Evolutionary conservation across 768 basidiomycete species (phyloP), one percentile per base, ranked within the genome.

Genomic region (Amanita pseudoporphyria): DNA sequence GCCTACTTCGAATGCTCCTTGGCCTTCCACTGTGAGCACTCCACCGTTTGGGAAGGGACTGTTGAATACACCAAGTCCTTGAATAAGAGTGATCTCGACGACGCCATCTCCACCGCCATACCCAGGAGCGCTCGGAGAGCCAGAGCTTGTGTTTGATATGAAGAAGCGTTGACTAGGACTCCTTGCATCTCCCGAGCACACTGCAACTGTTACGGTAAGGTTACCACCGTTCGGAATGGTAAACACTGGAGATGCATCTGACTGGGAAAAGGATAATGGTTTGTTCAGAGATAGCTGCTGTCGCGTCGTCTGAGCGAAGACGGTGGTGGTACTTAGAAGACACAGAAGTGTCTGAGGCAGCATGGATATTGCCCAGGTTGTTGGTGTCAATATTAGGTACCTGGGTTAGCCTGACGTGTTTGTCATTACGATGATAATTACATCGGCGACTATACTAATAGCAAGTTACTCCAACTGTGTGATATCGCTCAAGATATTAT

Each of bases 1-100:
- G 3, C 73, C 78, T 10, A 87, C 55, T 57, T 88, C 76, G 51
- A 84, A 81, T 0, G 75, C 64, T 22, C 71, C 63, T 39, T 70
- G 61, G 0, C 58, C 59, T 13, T 73, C 69, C 6, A 84, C 70
- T 0, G 73, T 68, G 21, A 88, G 58, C 18, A 74, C 63, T 1
- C 78, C 84, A 1, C 81, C 82, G 3, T 62, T 56, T 0, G 59
- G 52, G 37, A 77, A 69, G 13, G 55, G 21, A 0, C 79, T 78
- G 0, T 67, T 71, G 72, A 79, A 82, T 26, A 53, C 64, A 3
- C 81, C 84, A 14, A 63, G 61, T 1, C 83, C 84, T 38, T 71
- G 57, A 7, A 61, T 49, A 30, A 82, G 47, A 0, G 43, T 47
- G 14, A 86, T 74, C 58, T 84, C 78, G 47, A 64, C 70, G 5